Conservation (phyloP, 2,329 filamentous ascomycete genomes). For the Conoideocrella luteorostrata region DNA sequence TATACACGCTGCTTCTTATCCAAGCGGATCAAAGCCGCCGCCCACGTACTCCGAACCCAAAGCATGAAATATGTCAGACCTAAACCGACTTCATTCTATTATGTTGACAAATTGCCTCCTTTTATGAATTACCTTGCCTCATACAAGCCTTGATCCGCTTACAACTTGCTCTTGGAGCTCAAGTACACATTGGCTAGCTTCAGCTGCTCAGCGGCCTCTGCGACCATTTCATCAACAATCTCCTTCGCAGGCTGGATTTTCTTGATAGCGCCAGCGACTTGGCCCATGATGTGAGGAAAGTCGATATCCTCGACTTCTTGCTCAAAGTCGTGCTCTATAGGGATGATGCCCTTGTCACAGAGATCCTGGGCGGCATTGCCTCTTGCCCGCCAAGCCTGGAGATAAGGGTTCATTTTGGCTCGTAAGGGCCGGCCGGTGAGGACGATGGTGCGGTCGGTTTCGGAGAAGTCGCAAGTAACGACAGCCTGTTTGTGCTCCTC, state of each 20-base stretch:
- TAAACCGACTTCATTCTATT: no score
- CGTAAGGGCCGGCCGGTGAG: constrained; percentile 75
- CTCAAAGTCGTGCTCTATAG: constrained; percentile 76
- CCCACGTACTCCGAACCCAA: no score
- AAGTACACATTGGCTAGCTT: constrained; percentile 57
- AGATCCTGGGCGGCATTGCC: constrained; percentile 70
- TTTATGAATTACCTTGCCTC: no score
- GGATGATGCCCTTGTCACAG: constrained; percentile 71
- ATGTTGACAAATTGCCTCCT: no score
- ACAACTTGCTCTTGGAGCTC: constrained; percentile 35
- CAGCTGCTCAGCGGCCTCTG: constrained; percentile 64
- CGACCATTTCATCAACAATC: constrained; percentile 89
- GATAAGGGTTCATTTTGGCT: constrained; percentile 76
- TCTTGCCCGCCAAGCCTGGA: constrained; percentile 70
- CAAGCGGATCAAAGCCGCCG: no score
- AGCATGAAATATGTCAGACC: no score
- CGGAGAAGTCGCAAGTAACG: constrained; percentile 69
- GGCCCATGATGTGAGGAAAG: constrained; percentile 85
- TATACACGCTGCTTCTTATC: no score
- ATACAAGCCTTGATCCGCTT: constrained; percentile 11
- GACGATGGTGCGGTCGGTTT: constrained; percentile 77
- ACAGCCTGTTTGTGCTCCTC: constrained; percentile 79
- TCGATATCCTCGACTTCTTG: constrained; percentile 71
- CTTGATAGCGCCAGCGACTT: constrained; percentile 73
- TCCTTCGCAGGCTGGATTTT: constrained; percentile 73